phyloP scores from a whole-genome alignment of 1,139 yeast genomes.

The Sugiyamaella japonica region DNA sequence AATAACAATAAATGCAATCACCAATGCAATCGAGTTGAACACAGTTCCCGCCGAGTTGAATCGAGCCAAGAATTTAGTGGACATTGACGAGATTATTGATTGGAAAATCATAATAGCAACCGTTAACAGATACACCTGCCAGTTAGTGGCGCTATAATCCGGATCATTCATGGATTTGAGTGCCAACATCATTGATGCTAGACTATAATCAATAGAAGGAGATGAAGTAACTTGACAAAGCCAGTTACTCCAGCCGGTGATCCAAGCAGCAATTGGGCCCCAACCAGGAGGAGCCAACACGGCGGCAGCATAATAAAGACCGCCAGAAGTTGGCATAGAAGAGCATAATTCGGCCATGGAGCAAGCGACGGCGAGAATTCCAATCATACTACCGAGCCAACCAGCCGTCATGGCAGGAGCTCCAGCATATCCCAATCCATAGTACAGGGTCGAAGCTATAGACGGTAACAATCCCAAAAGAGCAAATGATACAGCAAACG shows the following conservation, averaged over 20 bases:
- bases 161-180: conserved; percentile 44
- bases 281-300: conserved; percentile 55
- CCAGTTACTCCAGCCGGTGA: conserved; percentile 61
- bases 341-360: conserved; percentile 62
- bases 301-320: conserved; percentile 56
- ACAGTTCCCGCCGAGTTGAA: conserved; percentile 56
- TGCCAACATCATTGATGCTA: conserved; percentile 63
- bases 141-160: conserved; percentile 47
- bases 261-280: conserved; percentile 58
- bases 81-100: conserved; percentile 41
- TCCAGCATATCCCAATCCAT: conserved; percentile 53
- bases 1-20: conserved; percentile 56
- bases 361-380: conserved; percentile 52
- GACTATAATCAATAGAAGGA: conserved; percentile 64
- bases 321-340: conserved; percentile 68
- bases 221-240: conserved; percentile 56
- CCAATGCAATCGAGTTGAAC: conserved; percentile 51
- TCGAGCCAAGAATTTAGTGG: conserved; percentile 57
- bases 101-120: conserved; percentile 55
- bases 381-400: conserved; percentile 56
- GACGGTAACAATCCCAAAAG: conserved; percentile 70
- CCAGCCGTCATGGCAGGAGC: conserved; percentile 64
- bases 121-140: conserved; percentile 54
- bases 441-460: conserved; percentile 46
- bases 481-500: conserved; percentile 68